Base-by-base conservation (phyloP, 2,329 filamentous ascomycete genomes). In the Pseudofabraea citricarpa region DNA sequence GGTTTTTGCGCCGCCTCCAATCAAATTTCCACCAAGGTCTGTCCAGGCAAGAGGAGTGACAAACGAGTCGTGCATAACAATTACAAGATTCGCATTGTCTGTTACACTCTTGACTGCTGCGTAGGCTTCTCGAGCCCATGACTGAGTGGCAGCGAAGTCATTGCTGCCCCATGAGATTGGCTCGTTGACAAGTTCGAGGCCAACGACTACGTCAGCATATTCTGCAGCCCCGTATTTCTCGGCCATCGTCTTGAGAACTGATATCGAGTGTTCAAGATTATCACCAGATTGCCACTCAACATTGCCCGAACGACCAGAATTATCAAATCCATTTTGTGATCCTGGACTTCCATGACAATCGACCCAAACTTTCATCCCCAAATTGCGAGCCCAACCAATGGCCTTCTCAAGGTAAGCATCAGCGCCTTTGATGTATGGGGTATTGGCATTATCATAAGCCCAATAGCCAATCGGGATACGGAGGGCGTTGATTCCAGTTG, bases 241-340 rank as follows among this genome's bases (percentile, higher is more conserved):
- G 5, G 66, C 63, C 41, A 70, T 68, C 8, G 49, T 60, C 46
- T 61, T 46, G 31, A 70, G 60, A 9, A 68, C 60, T 7, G 48
- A 47, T 33, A 64, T 65, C 35, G 61, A 66, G 3, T 47, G 52
- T 2, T 56, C 41, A 15, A 67, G 51, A 48, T 66, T 66, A 13
- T 50, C 33, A 6, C 33, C 33, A 54, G 58, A 41, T 66, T 68
- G 42, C 70, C 71, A 76, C 45, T 66, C 64, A 19, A 47, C 66
- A 39, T 46, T 51, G 41, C 63, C 67, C 52, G 65, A 63, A 45
- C 73, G 68, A 2, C 79, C 79, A 15, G 71, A 77, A 57, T 81
- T 80, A 58, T 81, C 78, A 54, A 73, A 80, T 6, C 78, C 77
- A 49, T 80, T 79, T 54, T 80, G 77, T 5, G 67, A 72, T 23